Evolutionary conservation across 305 asterid genomes (phyloP), one percentile per base, ranked within the genome.

Genomic region (Fraxinus greggii): DNA sequence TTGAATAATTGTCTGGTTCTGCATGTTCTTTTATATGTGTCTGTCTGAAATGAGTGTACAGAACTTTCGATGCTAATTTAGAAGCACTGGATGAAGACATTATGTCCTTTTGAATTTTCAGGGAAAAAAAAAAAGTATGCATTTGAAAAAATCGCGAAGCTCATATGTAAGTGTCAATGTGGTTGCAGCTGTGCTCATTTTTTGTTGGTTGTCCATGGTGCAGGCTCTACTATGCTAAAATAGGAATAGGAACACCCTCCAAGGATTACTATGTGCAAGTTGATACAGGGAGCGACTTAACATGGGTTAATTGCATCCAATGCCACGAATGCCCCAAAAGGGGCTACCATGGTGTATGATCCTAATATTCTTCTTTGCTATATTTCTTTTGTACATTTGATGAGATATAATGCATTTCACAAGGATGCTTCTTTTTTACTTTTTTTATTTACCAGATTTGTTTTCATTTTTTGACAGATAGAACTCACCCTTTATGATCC

Each of bases 211-310:
- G 61, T 79, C 82, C 79, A 81, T 86, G 73, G 31, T 90, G 83
- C 89, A 96, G 99, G 92, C 98, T 96, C 73, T 96, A 96, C 92
- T 96, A 93, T 82, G 98, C 99, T 78, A 92, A 88, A 89, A 92
- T 96, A 74, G 98, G 98, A 80, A 96, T 96, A 78, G 99, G 99
- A 85, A 94, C 97, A 15, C 99, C 99, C 51, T 85, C 99, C 40
- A 90, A 91, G 89, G 98, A 90, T 85, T 96, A 93, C 84, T 93
- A 94, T 88, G 98, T 96, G 85, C 99, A 96, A 90, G 98, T 96
- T 78, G 99, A 96, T 88, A 96, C 99, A 0, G 99, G 99, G 77
- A 96, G 94, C 81, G 99, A 94, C 86, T 92, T 96, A 84, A 94
- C 93, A 87, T 96, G 99, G 98, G 93, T 96, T 81, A 94, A 94